phyloP scores from a whole-genome alignment of 805 yeast genomes.

The Candida oleophila region DNA sequence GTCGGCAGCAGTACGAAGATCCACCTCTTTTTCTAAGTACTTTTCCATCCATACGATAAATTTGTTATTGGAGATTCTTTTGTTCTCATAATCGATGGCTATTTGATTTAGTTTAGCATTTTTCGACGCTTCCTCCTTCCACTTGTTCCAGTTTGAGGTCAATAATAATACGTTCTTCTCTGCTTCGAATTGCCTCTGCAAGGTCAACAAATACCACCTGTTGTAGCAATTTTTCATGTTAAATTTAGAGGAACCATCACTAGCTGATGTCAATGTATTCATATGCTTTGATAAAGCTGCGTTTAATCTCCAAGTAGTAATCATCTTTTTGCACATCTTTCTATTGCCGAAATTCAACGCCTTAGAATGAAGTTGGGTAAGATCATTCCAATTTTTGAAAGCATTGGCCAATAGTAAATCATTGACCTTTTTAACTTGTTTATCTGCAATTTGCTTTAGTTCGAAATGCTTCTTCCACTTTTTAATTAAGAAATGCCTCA shows the following conservation, averaged over 20 bases:
- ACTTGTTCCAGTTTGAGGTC: background rate
- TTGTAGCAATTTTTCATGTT: background rate
- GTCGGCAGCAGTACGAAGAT: background rate
- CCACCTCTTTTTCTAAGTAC: background rate
- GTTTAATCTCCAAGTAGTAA: background rate
- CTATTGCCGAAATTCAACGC: background rate
- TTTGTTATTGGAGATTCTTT: background rate
- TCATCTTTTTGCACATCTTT: no score
- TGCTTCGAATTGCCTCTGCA: background rate
- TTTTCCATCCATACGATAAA: background rate
- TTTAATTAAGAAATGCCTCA: constrained; percentile 10
- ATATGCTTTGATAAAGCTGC: background rate
- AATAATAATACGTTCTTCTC: no score
- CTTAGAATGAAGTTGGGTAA: background rate
- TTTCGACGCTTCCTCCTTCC: background rate
- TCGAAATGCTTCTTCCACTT: constrained; percentile 16
- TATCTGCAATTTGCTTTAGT: constrained; percentile 11
- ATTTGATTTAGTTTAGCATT: background rate
- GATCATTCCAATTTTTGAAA: background rate
- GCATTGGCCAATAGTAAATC: background rate
- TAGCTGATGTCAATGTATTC: background rate
- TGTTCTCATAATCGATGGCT: background rate
- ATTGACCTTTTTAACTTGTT: background rate
- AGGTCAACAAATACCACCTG: background rate
- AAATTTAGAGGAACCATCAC: background rate